Base-by-base conservation (phyloP, 768 basidiomycete genomes). In the Filobasidium wieringae region DNA sequence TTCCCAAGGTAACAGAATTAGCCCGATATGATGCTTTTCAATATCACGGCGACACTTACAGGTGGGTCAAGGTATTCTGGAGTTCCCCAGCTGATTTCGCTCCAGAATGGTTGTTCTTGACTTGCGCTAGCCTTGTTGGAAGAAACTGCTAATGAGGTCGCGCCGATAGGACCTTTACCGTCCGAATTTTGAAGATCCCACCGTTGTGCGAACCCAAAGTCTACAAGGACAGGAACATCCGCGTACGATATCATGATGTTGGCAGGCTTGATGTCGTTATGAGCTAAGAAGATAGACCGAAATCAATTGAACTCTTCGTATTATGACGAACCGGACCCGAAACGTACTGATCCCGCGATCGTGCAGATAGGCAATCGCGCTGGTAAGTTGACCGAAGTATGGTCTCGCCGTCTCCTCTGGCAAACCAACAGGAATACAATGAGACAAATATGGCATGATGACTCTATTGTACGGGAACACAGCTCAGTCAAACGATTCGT, bases 201-300 rank as follows among this genome's bases (percentile, higher is more conserved):
- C 63, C 82, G 82, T 67, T 93, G 87, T 1, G 93, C 89, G 65
- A 97, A 99, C 1, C 95, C 93, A 67, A 95, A 99, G 73, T 97
- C 95, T 34, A 95, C 86, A 3, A 97, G 80, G 2, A 95, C 86
- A 0, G 74, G 77, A 1, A 68, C 51, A 66, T 84, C 84, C 63
- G 83, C 79, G 55, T 76, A 74, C 0, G 87, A 86, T 45, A 99
- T 78, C 1, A 99, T 80, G 64, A 99, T 89, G 68, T 99, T 99
- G 15, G 90, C 88, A 0, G 90, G 90, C 66, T 88, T 92, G 62
- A 73, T 70, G 49, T 73, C 72, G 59, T 71, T 71, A 54, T 73
- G 72, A 2, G 72, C 58, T 36, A 19, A 32, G n/a, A n/a, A n/a
- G n/a, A n/a, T n/a, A n/a, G n/a, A n/a, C n/a, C n/a, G n/a, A 14